Evolutionary conservation across 2,329 filamentous ascomycete species (phyloP).

Genomic region (Monilinia fructigena): DNA sequence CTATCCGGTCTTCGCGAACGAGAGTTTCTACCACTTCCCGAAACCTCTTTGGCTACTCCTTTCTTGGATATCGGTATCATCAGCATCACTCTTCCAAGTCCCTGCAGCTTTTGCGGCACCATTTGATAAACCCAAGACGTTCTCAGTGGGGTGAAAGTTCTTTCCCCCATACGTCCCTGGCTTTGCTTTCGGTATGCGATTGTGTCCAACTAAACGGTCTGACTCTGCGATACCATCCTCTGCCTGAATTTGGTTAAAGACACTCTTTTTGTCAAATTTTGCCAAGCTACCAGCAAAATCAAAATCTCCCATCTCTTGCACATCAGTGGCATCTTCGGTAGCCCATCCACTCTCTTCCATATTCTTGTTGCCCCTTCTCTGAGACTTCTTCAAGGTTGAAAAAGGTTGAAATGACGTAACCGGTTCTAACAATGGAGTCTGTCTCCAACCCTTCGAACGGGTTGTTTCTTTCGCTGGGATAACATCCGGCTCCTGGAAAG

Average conservation of each 20-base stretch:
- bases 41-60: slow-evolving; percentile 35
- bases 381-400: slow-evolving; percentile 57
- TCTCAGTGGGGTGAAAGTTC: slow-evolving; percentile 89
- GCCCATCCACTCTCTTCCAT: slow-evolving; percentile 79
- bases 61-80: slow-evolving; percentile 49
- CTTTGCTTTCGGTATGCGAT: slow-evolving; percentile 59
- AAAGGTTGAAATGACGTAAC: slow-evolving; percentile 63
- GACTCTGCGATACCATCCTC: slow-evolving; percentile 88
- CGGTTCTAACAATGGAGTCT: slow-evolving; percentile 64
- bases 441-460: slow-evolving; percentile 64
- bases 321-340: slow-evolving; percentile 92
- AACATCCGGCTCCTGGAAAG: slow-evolving; percentile 42
- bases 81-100: slow-evolving; percentile 71
- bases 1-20: slow-evolving; percentile 40
- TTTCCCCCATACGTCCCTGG: slow-evolving; percentile 77
- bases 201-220: slow-evolving; percentile 86
- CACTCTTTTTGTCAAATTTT: slow-evolving; percentile 89
- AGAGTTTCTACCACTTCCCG: slow-evolving; percentile 45
- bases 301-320: slow-evolving; percentile 90
- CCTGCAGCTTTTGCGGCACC: slow-evolving; percentile 34
- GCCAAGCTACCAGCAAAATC: slow-evolving; percentile 87
- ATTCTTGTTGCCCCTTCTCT: slow-evolving; percentile 44
- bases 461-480: slow-evolving; percentile 46
- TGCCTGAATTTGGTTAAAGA: slow-evolving; percentile 89
- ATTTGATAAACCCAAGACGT: slow-evolving; percentile 69